Evolutionary conservation across 2,329 filamentous ascomycete genomes (phyloP).

Genomic region (Colletotrichum chrysophilum): DNA sequence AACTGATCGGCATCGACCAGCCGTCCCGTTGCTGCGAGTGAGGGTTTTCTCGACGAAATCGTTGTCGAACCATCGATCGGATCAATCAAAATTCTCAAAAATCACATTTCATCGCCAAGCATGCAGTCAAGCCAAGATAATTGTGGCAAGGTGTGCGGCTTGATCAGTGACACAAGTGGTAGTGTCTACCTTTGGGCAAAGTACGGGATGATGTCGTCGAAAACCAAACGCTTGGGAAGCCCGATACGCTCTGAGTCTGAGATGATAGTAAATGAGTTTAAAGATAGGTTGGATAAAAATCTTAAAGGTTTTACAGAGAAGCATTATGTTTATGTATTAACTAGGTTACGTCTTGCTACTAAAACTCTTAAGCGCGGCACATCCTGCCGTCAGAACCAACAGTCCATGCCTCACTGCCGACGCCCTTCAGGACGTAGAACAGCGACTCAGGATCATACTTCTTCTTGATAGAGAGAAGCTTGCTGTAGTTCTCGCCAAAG

Average conservation of each 20-base stretch:
- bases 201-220: rapidly evolving
- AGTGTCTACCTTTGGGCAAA: rapidly evolving
- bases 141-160: not conserved
- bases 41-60: not conserved
- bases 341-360: not conserved
- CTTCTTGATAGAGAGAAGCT: conserved; percentile 50
- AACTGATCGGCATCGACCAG: not conserved
- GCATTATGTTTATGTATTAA: not conserved
- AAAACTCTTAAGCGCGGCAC: conserved; percentile 32
- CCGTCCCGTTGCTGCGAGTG: not conserved
- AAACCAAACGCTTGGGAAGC: rapidly evolving
- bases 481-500: conserved; percentile 51
- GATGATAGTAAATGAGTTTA: not conserved
- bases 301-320: rapidly evolving
- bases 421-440: conserved; percentile 51
- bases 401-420: conserved; percentile 57
- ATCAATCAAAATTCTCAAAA: not conserved
- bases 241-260: too few relatives aligned
- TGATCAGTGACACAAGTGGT: not conserved
- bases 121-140: not conserved
- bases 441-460: conserved; percentile 52
- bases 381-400: conserved; percentile 43
- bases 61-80: not conserved
- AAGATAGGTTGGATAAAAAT: not conserved
- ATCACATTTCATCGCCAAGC: not conserved